phyloP scores from a whole-genome alignment of 768 basidiomycete species.

The Tylopilus plumbeoviolaceoides region DNA sequence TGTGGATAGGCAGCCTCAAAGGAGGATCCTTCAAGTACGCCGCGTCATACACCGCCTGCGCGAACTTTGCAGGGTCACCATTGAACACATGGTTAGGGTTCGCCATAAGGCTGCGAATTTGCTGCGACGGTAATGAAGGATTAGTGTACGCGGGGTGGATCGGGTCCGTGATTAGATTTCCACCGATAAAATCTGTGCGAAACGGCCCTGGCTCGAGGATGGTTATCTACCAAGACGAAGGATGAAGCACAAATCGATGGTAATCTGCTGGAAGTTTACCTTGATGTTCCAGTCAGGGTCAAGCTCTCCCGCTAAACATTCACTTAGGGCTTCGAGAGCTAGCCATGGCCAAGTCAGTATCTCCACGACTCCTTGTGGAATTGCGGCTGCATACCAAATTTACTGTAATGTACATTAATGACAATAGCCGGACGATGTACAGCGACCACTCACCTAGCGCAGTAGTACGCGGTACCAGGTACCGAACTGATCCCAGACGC shows the following conservation, averaged over 20 bases:
- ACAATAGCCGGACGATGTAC: not conserved
- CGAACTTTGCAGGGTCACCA: constrained; percentile 17
- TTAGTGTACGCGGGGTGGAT: constrained; percentile 15
- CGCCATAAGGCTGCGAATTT: not conserved
- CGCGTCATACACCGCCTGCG: constrained; percentile 1
- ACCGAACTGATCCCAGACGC: constrained; percentile 21
- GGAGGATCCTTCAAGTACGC: constrained; percentile 14
- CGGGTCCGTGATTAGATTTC: not conserved
- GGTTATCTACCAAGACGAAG: not conserved
- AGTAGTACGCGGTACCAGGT: constrained; percentile 13
- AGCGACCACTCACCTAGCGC: constrained; percentile 15
- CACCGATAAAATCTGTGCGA: not conserved
- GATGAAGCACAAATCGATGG: not conserved
- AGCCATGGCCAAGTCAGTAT: not conserved
- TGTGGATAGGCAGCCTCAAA: constrained; percentile 10
- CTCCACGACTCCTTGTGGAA: not conserved
- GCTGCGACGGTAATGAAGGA: constrained; percentile 1
- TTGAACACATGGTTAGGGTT: not conserved
- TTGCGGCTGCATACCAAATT: constrained; percentile 9
- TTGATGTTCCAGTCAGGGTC: constrained; percentile 23
- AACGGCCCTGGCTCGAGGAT: constrained; percentile 3
- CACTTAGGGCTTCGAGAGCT: constrained; percentile 15
- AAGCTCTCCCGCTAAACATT: constrained; percentile 14
- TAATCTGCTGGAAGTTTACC: not conserved
- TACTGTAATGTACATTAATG: constrained; percentile 6